These are phyloP conservation scores for Syncephalastrum contaminatum DNA, from an alignment of 371 early-diverging fungal genomes.

Conservation along the genomic window DNA sequence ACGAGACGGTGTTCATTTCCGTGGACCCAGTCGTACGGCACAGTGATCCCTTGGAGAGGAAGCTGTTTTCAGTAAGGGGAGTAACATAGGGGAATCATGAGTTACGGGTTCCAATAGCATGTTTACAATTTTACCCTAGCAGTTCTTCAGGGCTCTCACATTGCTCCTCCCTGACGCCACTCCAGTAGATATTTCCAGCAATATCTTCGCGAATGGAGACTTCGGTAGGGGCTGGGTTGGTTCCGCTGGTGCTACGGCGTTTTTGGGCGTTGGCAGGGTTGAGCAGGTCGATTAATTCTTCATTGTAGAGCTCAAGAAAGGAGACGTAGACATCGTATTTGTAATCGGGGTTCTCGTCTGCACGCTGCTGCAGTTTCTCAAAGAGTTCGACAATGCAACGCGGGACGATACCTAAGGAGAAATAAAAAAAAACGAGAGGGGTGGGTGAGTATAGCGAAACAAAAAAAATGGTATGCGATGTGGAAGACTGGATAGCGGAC, in stretches of 20 bases:
- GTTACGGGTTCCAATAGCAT: too few species aligned
- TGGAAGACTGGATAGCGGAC: constrained; percentile 3
- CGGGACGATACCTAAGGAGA: constrained; percentile 78
- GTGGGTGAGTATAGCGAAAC: not conserved
- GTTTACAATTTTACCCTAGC: constrained; percentile 33
- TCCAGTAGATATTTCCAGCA: constrained; percentile 87
- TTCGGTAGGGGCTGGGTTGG: constrained; percentile 5
- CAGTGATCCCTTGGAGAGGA: constrained; percentile 74
- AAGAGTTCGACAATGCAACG: constrained; percentile 78
- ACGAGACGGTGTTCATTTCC: constrained; percentile 95
- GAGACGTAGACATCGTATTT: constrained; percentile 67
- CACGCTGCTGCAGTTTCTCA: constrained; percentile 30
- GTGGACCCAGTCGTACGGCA: constrained; percentile 95
- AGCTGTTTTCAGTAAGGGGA: constrained; percentile 9
- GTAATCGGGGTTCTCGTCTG: constrained; percentile 22
- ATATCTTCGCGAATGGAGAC: constrained; percentile 87
- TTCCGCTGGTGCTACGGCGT: constrained; percentile 5
- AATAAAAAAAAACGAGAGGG: not conserved
- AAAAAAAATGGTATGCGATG: not conserved
- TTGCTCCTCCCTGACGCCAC: constrained; percentile 82
- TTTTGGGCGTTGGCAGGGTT: constrained; percentile 26
- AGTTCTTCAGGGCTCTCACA: constrained; percentile 77
- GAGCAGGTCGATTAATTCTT: constrained; percentile 87
- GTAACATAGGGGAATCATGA: too few species aligned
- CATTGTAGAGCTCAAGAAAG: constrained; percentile 98